Base-by-base conservation (phyloP, 495 filamentous ascomycete genomes). In the Xylaria longipes region DNA sequence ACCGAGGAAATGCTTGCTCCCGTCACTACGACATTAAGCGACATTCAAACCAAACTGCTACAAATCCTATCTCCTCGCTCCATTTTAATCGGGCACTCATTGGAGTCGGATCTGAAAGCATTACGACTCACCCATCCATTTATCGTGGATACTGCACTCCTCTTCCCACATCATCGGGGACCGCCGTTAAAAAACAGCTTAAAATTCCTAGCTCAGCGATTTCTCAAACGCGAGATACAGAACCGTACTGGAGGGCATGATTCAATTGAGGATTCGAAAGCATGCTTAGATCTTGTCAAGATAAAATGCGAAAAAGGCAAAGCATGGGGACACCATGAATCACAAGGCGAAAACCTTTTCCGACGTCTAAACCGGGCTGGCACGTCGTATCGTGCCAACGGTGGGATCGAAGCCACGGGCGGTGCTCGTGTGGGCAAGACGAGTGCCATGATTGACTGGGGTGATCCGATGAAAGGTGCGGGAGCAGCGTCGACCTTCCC, bases 291-390 rank as follows among this genome's bases (percentile, higher is more conserved):
- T 73, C 89, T 99, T 1, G 89, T 97, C 12, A 97, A 95, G 77
- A 89, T 93, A 79, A 99, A 99, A 79, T 97, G 97, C 78, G 94
- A 98, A 75, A 94, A 92, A 75, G 96, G 97, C 50, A 90, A 90
- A 60, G 81, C 82, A 41, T 99, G 94, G 91, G 96, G 93, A 11
- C 91, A 90, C 0, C 87, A 86, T 63, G 94, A 95, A 29, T 83
- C 87, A 6, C 90, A 87, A 50, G 89, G 88, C 27, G 96, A 99
- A 78, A 92, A 91, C 66, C 91, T 99, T 46, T 98, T 98, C 85
- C 93, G 90, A 73, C 89, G 97, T 3, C 84, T 99, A 6, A 85
- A 82, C 0, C 87, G 95, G 3, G 81, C 86, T 9, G 80, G 84
- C 48, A 82, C 83, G 37, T 76, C 83, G 56, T 84, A 86, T 66